These are phyloP conservation scores for Xanthoconium purpureum DNA, from an alignment of 768 basidiomycete species.

Conservation along the genomic window DNA sequence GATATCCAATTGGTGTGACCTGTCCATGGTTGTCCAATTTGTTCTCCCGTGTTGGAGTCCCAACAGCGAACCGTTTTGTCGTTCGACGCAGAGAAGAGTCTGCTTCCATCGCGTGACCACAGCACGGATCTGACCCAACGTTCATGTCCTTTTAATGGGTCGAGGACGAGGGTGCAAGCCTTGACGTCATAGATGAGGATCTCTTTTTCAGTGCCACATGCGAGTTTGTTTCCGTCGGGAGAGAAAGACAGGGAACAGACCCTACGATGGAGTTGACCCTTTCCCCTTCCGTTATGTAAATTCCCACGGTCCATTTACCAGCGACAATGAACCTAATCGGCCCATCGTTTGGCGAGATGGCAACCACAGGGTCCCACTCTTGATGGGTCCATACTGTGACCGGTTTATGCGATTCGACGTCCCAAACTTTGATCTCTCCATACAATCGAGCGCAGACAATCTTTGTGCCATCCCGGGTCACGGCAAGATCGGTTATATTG, in stretches of 20 bases:
- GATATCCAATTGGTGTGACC: not conserved
- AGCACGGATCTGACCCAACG: too few species aligned
- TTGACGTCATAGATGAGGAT: not conserved
- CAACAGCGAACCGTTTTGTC: not conserved
- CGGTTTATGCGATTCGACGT: not conserved
- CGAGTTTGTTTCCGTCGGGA: not conserved
- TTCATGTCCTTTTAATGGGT: too few species aligned
- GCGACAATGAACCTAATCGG: conserved; percentile 6
- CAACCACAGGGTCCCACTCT: not conserved
- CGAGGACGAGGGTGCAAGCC: too few species aligned
- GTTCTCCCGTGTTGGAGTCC: not conserved
- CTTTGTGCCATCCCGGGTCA: conserved; percentile 1
- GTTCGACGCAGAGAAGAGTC: too few species aligned
- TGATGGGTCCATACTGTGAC: conserved; percentile 1
- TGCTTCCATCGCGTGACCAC: too few species aligned
- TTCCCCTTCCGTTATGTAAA: not conserved
- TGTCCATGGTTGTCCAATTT: not conserved
- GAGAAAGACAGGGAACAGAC: not conserved
- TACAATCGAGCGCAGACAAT: conserved; percentile 1
- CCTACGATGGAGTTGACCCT: not conserved
- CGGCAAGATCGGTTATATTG: not conserved
- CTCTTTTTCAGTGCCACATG: not conserved
- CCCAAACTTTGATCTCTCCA: conserved; percentile 1
- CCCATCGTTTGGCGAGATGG: conserved; percentile 1
- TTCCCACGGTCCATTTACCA: not conserved